These are phyloP conservation scores for Phytophthora melonis DNA, from an alignment of 352 stramenopile genomes.

Conservation along the genomic window DNA sequence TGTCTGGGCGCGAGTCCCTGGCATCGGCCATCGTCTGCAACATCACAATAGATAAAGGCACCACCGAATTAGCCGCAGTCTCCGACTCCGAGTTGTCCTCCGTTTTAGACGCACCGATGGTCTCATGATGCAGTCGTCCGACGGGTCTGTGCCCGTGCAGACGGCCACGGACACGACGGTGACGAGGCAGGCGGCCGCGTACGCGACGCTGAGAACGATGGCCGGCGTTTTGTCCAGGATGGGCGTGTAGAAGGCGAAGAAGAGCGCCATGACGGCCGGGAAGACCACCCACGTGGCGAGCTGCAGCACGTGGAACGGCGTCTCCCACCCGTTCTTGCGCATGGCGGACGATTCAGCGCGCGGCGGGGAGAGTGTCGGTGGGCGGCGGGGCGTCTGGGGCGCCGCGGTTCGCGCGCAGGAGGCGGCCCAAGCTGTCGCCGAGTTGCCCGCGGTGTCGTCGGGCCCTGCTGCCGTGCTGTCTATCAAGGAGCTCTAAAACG, in stretches of 20 bases:
- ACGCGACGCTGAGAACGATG: constrained; percentile 66
- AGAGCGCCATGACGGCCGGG: constrained; percentile 79
- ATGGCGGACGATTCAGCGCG: constrained; percentile 24
- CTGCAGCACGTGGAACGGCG: constrained; percentile 86
- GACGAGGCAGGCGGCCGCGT: constrained; percentile 58
- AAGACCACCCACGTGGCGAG: constrained; percentile 88
- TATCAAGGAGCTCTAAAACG: constrained; percentile 37
- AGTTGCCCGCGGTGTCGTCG: constrained; percentile 25
- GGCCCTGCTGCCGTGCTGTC: constrained; percentile 22
- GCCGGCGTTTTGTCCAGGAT: constrained; percentile 59
- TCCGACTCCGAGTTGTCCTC: background rate
- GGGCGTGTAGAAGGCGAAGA: constrained; percentile 86
- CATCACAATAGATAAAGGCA: background rate
- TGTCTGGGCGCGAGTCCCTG: constrained; percentile 41
- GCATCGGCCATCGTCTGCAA: constrained; percentile 43
- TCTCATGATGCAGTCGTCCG: constrained; percentile 76
- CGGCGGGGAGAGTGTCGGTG: background rate
- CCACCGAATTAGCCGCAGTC: background rate
- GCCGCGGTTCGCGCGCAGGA: constrained; percentile 1
- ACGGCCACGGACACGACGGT: constrained; percentile 61
- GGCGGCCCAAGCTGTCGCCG: constrained; percentile 26
- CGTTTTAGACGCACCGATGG: constrained; percentile 50
- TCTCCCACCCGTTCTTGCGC: constrained; percentile 84
- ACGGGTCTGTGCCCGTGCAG: constrained; percentile 82
- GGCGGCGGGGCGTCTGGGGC: background rate